These are phyloP conservation scores for Rhodotorula diobovata DNA, from an alignment of 768 basidiomycete species.

Conservation along the genomic window DNA sequence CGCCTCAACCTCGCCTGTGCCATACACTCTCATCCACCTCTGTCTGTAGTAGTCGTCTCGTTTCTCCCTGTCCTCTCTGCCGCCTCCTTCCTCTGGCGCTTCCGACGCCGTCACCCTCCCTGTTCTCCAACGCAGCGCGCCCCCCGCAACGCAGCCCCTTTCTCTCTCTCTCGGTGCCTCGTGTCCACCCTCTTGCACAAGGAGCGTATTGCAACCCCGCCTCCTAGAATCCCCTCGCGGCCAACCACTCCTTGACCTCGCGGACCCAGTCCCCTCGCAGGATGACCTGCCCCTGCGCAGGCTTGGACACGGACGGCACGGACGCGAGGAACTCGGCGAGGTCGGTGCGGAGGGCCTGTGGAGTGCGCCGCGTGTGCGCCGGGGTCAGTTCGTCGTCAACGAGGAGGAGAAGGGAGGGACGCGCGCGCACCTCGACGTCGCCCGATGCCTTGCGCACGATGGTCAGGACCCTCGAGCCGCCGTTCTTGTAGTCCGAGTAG, in stretches of 20 bases:
- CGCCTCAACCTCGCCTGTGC: neutral
- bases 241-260: constrained; percentile 32
- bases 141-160: no score
- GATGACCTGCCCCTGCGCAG: constrained; percentile 18
- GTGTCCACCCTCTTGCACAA: no score
- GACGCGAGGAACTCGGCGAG: neutral
- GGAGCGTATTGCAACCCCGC: no score
- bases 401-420: neutral
- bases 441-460: constrained; percentile 18
- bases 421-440: constrained; percentile 12
- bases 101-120: no score
- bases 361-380: neutral
- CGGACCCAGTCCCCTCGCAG: constrained; percentile 31
- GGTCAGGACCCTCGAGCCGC: constrained; percentile 6
- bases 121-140: no score
- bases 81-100: neutral
- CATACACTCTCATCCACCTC: no score
- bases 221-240: constrained; percentile 24
- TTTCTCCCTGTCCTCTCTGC: neutral
- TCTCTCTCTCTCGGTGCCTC: no score
- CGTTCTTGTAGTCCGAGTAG: constrained; percentile 15
- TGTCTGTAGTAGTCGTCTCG: neutral
- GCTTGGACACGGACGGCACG: neutral
- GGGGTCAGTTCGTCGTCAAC: neutral
- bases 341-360: constrained; percentile 17